phyloP scores from a whole-genome alignment of 2,329 filamentous ascomycete species.

The Aureobasidium namibiae region DNA sequence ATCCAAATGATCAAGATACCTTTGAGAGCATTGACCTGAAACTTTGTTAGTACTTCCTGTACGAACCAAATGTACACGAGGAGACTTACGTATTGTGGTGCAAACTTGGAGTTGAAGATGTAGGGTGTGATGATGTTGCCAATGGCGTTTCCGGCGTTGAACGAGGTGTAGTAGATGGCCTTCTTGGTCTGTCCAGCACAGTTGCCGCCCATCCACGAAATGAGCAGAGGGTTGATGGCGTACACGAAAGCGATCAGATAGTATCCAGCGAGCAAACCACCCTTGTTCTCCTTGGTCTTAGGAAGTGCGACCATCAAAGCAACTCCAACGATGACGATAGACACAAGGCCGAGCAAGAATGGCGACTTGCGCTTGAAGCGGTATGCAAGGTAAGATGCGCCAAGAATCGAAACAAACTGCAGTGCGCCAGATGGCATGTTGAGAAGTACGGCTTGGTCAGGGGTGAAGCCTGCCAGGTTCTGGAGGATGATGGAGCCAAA shows the following conservation, averaged over 20 bases:
- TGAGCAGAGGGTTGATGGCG: slow-evolving; percentile 13
- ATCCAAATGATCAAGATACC: slow-evolving; percentile 12
- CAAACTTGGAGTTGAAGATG: slow-evolving; percentile 12
- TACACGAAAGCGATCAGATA: slow-evolving; percentile 14
- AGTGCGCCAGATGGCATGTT: slow-evolving; percentile 15
- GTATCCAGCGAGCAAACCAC: slow-evolving; percentile 13
- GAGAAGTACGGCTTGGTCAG: slow-evolving; percentile 13
- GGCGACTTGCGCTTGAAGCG: slow-evolving; percentile 16
- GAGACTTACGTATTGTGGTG: slow-evolving; percentile 13
- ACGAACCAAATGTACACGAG: not conserved
- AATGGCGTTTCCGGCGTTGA: slow-evolving; percentile 13
- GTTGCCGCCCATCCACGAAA: slow-evolving; percentile 13
- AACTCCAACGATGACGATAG: slow-evolving; percentile 13
- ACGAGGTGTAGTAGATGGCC: slow-evolving; percentile 12
- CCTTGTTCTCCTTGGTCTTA: slow-evolving; percentile 14
- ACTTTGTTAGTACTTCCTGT: not conserved
- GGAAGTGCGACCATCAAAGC: slow-evolving; percentile 12
- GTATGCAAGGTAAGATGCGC: slow-evolving; percentile 11
- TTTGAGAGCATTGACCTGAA: slow-evolving; percentile 12
- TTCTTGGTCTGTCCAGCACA: slow-evolving; percentile 15
- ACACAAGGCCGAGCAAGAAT: slow-evolving; percentile 13
- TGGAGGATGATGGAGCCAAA: slow-evolving; percentile 14
- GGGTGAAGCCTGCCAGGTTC: slow-evolving; percentile 9
- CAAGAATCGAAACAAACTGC: slow-evolving; percentile 11
- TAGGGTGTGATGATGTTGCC: slow-evolving; percentile 16